Evolutionary conservation across 495 filamentous ascomycete species (phyloP).

Genomic region (Podospora sp.): DNA sequence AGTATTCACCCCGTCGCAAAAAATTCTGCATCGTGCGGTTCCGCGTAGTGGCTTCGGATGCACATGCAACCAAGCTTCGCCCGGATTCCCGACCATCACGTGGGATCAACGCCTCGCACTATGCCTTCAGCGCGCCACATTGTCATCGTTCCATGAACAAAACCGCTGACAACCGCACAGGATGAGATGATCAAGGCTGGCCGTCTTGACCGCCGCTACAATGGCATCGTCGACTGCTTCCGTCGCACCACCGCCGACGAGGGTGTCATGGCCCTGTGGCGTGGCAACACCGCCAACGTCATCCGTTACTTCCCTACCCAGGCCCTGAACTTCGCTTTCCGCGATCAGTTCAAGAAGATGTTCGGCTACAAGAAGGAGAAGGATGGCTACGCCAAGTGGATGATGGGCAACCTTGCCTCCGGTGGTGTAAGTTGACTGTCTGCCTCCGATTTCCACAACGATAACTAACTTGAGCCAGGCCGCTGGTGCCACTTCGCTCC

Average conservation of each 20-base stretch:
- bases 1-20: slow-evolving; percentile 34
- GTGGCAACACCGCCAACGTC: slow-evolving; percentile 99
- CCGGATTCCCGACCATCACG: slow-evolving; percentile 24
- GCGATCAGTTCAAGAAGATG: slow-evolving; percentile 99
- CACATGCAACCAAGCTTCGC: neutral
- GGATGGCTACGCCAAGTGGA: slow-evolving; percentile 98
- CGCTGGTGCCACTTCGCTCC: slow-evolving; percentile 98
- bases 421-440: slow-evolving; percentile 81
- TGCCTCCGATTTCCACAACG: neutral
- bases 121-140: neutral
- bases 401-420: slow-evolving; percentile 99
- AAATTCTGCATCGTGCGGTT: neutral
- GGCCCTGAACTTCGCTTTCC: slow-evolving; percentile 99
- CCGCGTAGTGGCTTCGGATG: neutral
- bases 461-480: slow-evolving; percentile 53
- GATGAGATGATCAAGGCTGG: slow-evolving; percentile 99
- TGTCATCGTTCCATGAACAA: neutral
- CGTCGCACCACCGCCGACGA: slow-evolving; percentile 80
- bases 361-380: slow-evolving; percentile 99
- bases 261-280: slow-evolving; percentile 86
- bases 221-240: slow-evolving; percentile 95
- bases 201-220: slow-evolving; percentile 96
- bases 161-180: slow-evolving; percentile 50
- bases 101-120: slow-evolving; percentile 10
- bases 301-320: slow-evolving; percentile 99